Percentiles rank a stretch among this genome's conserved stretches.
Conservation (phyloP, 306 rosid species). For the Herpetospermum pedunculosum region DNA sequence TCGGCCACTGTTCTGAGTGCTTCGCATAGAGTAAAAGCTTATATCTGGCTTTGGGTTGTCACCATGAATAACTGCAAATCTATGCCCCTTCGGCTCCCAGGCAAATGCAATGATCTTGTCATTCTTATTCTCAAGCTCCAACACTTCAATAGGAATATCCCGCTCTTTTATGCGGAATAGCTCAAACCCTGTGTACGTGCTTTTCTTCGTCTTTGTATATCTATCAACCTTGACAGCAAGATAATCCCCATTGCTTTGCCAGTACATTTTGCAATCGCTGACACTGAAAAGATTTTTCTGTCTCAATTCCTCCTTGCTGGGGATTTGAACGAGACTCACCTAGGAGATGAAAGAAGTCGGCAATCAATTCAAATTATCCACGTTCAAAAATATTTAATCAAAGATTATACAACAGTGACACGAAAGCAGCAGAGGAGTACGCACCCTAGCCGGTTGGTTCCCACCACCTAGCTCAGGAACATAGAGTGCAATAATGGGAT, state of each 20-base stretch:
- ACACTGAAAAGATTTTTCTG: constrained; percentile 75
- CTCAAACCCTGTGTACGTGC: constrained; percentile 78
- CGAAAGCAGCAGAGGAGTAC: neutral
- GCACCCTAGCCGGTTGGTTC: constrained; percentile 88
- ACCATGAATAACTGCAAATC: constrained; percentile 76
- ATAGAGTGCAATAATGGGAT: constrained; percentile 69
- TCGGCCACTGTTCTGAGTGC: constrained; percentile 50
- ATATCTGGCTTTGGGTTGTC: constrained; percentile 74
- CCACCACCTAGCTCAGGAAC: constrained; percentile 96
- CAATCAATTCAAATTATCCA: neutral
- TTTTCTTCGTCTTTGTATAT: constrained; percentile 62
- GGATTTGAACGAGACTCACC: constrained; percentile 87
- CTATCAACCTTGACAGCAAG: constrained; percentile 80
- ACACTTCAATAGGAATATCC: constrained; percentile 75
- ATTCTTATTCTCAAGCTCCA: constrained; percentile 82
- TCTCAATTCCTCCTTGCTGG: constrained; percentile 73
- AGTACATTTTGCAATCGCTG: constrained; percentile 82
- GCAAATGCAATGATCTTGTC: constrained; percentile 83
- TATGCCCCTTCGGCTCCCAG: constrained; percentile 90
- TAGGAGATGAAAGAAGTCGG: constrained; percentile 13
- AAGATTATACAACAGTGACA: neutral
- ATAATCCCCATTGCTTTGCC: constrained; percentile 92
- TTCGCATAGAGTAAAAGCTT: constrained; percentile 62
- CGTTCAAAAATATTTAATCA: neutral
- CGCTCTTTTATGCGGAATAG: constrained; percentile 75